Conservation (phyloP, 1,284 basidiomycete genomes). For the Pholiota adiposa region DNA sequence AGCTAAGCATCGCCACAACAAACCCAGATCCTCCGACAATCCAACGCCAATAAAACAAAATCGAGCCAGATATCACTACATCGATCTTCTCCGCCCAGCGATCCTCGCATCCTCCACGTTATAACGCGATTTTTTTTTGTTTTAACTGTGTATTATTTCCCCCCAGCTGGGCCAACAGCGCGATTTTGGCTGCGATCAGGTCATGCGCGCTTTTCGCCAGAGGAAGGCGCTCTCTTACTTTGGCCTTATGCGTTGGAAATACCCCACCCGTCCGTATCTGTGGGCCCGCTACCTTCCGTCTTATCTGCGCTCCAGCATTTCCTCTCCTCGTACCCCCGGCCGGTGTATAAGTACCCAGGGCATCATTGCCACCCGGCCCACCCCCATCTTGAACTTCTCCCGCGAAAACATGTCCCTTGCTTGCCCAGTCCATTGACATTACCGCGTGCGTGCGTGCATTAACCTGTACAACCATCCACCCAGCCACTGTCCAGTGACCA, state of each 20-base stretch:
- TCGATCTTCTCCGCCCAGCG: not conserved
- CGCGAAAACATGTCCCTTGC: slow-evolving; percentile 3
- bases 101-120: not conserved
- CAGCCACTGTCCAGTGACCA: not conserved
- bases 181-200: slow-evolving; percentile 20
- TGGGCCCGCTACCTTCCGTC: not conserved
- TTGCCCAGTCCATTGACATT: too few relatives aligned
- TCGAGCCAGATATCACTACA: not conserved
- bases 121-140: not conserved
- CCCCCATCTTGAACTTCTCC: too few relatives aligned
- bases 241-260: slow-evolving; percentile 25
- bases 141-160: not conserved
- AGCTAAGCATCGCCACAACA: slow-evolving; percentile 8
- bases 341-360: not conserved
- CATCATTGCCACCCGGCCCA: not conserved
- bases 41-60: not conserved
- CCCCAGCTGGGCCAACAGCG: not conserved
- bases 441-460: too few relatives aligned
- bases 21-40: slow-evolving; percentile 1
- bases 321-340: not conserved
- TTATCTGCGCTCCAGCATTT: slow-evolving; percentile 1
- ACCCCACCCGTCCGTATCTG: not conserved
- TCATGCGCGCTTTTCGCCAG: slow-evolving; percentile 39
- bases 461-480: too few relatives aligned
- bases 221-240: slow-evolving; percentile 29